phyloP scores from a whole-genome alignment of 164 flowering plant species.

The Tetrastigma voinierianum region DNA sequence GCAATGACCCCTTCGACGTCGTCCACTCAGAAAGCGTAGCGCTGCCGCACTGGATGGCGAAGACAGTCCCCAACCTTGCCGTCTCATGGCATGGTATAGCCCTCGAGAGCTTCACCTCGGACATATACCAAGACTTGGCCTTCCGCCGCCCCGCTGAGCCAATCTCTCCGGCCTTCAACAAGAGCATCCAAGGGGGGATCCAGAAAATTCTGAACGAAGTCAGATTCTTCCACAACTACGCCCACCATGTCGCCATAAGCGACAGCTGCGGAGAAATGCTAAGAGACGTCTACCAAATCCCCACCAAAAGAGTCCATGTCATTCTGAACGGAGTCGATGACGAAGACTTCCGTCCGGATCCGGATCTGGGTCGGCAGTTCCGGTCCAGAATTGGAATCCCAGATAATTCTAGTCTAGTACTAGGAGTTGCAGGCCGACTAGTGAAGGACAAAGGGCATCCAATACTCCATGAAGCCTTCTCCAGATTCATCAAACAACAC shows the following conservation, averaged over 20 bases:
- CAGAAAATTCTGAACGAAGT: conserved; percentile 44
- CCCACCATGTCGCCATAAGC: conserved; percentile 50
- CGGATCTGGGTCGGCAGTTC: conserved; percentile 27
- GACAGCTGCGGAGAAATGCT: conserved; percentile 46
- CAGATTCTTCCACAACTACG: conserved; percentile 43
- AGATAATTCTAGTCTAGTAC: conserved; percentile 36
- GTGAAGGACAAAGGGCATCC: conserved; percentile 75
- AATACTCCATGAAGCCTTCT: conserved; percentile 50
- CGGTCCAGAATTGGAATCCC: conserved; percentile 40
- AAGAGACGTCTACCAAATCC: conserved; percentile 47
- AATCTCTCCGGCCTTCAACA: background rate
- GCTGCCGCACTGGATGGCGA: conserved; percentile 43
- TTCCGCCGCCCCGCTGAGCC: conserved; percentile 15
- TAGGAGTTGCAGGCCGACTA: conserved; percentile 60
- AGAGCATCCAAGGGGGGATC: conserved; percentile 36
- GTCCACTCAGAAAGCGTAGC: conserved; percentile 59
- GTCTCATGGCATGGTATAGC: conserved; percentile 62
- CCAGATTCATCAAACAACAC: conserved; percentile 17
- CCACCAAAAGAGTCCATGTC: conserved; percentile 46
- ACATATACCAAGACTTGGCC: conserved; percentile 38
- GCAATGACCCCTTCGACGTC: conserved; percentile 25
- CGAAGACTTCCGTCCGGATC: conserved; percentile 26
- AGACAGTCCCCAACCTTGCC: conserved; percentile 37
- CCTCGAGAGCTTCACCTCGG: conserved; percentile 50
- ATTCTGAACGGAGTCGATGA: conserved; percentile 66